Percentiles rank a stretch among this genome's conserved stretches.
Conservation (phyloP, 164 flowering plant genomes). For the Paratinospora sagittata region DNA sequence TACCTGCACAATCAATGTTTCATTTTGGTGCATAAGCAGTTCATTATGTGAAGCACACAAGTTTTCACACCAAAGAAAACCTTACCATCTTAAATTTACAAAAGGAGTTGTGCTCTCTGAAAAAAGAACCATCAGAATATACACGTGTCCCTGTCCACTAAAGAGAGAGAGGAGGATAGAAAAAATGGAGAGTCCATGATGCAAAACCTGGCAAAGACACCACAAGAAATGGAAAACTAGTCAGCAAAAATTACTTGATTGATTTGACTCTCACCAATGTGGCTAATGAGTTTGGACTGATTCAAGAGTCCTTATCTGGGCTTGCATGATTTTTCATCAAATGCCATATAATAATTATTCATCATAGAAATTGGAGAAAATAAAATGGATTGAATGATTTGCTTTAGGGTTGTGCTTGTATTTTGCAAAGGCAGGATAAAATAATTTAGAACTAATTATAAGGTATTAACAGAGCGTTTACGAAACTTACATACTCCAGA, state of each 20-base stretch:
- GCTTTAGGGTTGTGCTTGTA: background rate
- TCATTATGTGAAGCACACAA: background rate
- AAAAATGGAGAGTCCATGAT: constrained; percentile 67
- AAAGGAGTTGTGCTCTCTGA: constrained; percentile 76
- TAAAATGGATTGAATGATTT: background rate
- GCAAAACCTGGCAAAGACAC: constrained; percentile 42
- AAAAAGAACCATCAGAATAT: constrained; percentile 70
- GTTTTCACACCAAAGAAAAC: background rate
- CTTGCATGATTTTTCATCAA: background rate
- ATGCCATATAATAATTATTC: background rate
- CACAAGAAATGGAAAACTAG: background rate
- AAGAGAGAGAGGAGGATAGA: constrained; percentile 49
- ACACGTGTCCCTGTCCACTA: constrained; percentile 60
- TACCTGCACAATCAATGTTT: constrained; percentile 40
- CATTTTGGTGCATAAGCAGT: background rate
- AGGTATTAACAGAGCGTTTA: background rate
- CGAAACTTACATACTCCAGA: constrained; percentile 68
- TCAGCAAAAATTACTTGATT: background rate
- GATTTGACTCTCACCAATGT: background rate
- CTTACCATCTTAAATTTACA: constrained; percentile 75
- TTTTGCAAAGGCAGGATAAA: background rate
- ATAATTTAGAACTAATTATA: background rate
- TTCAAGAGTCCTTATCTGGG: too few relatives aligned
- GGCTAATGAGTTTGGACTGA: background rate
- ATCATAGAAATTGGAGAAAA: background rate